Evolutionary conservation across 768 basidiomycete genomes (phyloP).

Genomic region (Naganishia onofrii): DNA sequence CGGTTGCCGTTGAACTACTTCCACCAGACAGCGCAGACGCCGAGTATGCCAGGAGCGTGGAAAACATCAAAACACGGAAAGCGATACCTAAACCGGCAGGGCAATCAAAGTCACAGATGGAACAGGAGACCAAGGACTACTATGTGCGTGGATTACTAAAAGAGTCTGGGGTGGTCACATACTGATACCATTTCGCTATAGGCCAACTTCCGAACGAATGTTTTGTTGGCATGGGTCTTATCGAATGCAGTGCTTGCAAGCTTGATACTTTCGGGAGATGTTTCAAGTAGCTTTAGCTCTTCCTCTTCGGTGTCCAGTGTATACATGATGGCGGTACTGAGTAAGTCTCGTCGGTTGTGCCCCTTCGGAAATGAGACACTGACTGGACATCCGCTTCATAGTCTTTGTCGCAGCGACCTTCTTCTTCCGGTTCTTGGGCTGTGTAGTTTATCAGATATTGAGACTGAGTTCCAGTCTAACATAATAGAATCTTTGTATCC

Average conservation of each 20-base stretch:
- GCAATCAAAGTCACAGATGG: conserved; percentile 45
- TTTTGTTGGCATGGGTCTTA: conserved; percentile 50
- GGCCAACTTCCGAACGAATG: conserved; percentile 46
- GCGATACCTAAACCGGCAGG: conserved; percentile 50
- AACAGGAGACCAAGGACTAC: conserved; percentile 50
- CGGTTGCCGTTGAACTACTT: conserved; percentile 83
- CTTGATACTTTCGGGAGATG: conserved; percentile 45
- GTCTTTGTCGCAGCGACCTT: conserved; percentile 50
- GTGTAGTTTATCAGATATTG: conserved; percentile 57
- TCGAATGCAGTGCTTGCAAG: conserved; percentile 51
- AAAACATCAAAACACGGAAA: conserved; percentile 65
- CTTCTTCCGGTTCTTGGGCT: conserved; percentile 61
- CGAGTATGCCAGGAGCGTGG: conserved; percentile 78
- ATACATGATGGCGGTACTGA: conserved; percentile 49
- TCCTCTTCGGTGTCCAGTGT: conserved; percentile 39
- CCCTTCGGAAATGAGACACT: neutral
- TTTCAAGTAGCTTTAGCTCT: conserved; percentile 36
- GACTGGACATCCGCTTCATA: conserved; percentile 18
- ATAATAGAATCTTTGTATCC: neutral
- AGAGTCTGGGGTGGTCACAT: neutral
- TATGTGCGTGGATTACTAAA: conserved; percentile 39
- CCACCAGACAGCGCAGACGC: conserved; percentile 76
- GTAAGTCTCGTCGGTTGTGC: neutral
- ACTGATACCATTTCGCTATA: conserved; percentile 42
- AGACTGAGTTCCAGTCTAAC: conserved; percentile 7